Base-by-base conservation (phyloP, 345 rosid genomes). In the Luvunga scandens region DNA sequence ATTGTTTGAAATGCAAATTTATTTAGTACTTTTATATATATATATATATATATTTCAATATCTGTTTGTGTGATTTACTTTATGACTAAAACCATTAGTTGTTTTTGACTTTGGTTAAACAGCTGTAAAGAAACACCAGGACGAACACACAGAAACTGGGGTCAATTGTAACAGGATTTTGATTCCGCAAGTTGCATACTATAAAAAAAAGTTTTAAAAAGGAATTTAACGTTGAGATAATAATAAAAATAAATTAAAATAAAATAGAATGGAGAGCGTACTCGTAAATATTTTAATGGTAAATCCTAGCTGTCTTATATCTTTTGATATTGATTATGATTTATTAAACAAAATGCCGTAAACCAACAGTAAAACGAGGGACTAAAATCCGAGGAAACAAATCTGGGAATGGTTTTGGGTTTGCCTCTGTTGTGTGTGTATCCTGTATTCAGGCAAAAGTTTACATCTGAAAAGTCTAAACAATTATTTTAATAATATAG, bases 371-470 rank as follows among this genome's bases (percentile, higher is more conserved):
- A n/a, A 72, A 33, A 72, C 75, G 30, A 21, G 77, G 53, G 22
- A 22, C 68, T 14, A 1, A 34, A 36, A 60, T 36, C 56, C 61
- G 1, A 0, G 45, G 39, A 42, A 28, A 24, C 19, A 30, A 75
- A 42, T 64, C 69, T 75, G 60, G 77, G 69, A 75, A 42, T 75
- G 69, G 28, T 63, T 75, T 75, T 64, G 61, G 60, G 9, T 4
- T 18, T 19, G 45, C 70, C 61, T 1, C 30, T 21, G 18, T 45
- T 45, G 50, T 45, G 50, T 45, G 50, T 45, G 28, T 30, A 63
- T 42, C 25, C 19, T 42, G 3, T 27, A 2, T 39, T 34, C 1
- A 6, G 18, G 7, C 28, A 1, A 71, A 33, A 55, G 73, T 14
- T 45, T 69, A 34, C 4, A 13, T 45, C 50, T 45, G 18, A 45